Evolutionary conservation across 2,329 filamentous ascomycete species (phyloP).

Genomic region (Botryosphaeria dothidea): DNA sequence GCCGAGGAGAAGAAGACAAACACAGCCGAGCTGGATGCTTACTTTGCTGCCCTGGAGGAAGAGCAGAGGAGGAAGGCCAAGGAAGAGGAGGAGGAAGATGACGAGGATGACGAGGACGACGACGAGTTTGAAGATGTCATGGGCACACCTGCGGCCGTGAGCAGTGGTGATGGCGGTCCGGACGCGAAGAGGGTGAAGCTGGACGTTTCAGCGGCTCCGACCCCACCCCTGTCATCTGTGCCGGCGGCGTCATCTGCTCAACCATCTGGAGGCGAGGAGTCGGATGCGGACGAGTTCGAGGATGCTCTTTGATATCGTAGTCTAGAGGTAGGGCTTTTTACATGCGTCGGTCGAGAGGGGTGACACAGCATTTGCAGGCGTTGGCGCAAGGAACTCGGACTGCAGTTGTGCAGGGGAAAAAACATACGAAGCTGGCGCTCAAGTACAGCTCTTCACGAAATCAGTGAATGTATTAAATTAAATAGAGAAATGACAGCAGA

Average conservation of each 20-base stretch:
- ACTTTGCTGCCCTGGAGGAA: constrained; percentile 66
- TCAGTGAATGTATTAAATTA: too few species aligned
- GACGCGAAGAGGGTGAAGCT: constrained; percentile 64
- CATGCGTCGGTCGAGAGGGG: background rate
- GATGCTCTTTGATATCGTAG: constrained; percentile 35
- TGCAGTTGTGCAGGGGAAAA: background rate
- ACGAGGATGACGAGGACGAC: constrained; percentile 54
- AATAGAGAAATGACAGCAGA: background rate
- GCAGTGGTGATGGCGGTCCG: constrained; percentile 33
- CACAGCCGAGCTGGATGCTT: constrained; percentile 62
- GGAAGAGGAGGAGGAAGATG: constrained; percentile 47
- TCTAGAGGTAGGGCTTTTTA: constrained; percentile 32
- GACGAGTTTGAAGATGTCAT: constrained; percentile 43
- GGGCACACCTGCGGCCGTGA: constrained; percentile 30
- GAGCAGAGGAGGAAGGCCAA: constrained; percentile 53
- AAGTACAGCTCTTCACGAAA: too few species aligned
- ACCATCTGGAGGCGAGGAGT: constrained; percentile 47
- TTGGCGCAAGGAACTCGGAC: background rate
- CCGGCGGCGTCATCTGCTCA: constrained; percentile 41
- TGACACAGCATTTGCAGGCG: constrained; percentile 19
- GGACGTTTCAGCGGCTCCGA: constrained; percentile 47
- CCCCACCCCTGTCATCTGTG: constrained; percentile 29
- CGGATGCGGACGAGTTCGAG: constrained; percentile 50
- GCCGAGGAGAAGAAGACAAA: constrained; percentile 53
- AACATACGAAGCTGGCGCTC: too few species aligned